Conservation (phyloP, 192 early-diverging fungal species). For the Backusella australiensis region DNA sequence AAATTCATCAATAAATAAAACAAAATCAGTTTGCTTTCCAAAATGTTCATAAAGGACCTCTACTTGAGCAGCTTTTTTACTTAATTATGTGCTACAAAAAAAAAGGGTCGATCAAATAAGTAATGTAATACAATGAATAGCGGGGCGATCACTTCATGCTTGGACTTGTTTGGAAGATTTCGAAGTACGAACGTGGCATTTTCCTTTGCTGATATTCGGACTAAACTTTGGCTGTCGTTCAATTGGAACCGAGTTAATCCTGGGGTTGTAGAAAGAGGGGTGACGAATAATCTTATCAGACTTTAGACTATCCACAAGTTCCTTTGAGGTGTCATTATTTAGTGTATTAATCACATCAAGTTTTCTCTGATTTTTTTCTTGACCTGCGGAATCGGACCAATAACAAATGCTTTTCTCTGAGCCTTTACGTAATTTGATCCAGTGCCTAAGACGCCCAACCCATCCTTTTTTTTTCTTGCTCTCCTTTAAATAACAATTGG, state of each 20-base stretch:
- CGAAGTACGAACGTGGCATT: background rate
- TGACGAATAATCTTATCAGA: background rate
- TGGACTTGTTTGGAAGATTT: background rate
- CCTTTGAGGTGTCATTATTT: background rate
- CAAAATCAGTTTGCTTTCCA: background rate
- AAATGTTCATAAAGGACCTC: background rate
- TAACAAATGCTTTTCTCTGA: background rate
- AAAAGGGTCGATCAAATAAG: background rate
- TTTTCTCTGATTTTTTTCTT: background rate
- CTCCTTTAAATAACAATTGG: background rate
- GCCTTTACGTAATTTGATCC: background rate
- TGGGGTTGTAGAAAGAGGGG: background rate
- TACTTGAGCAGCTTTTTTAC: background rate
- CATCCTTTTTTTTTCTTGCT: background rate
- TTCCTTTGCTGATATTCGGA: background rate
- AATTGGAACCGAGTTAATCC: background rate
- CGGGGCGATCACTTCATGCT: background rate
- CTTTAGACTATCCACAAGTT: background rate
- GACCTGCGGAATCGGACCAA: background rate
- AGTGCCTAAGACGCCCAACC: background rate
- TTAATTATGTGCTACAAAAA: background rate
- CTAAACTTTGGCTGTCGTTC: background rate
- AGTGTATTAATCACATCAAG: background rate
- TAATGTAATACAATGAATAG: background rate
- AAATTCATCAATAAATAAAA: background rate